These are phyloP conservation scores for Syzygium jambos DNA, from an alignment of 345 rosid species.

Conservation along the genomic window DNA sequence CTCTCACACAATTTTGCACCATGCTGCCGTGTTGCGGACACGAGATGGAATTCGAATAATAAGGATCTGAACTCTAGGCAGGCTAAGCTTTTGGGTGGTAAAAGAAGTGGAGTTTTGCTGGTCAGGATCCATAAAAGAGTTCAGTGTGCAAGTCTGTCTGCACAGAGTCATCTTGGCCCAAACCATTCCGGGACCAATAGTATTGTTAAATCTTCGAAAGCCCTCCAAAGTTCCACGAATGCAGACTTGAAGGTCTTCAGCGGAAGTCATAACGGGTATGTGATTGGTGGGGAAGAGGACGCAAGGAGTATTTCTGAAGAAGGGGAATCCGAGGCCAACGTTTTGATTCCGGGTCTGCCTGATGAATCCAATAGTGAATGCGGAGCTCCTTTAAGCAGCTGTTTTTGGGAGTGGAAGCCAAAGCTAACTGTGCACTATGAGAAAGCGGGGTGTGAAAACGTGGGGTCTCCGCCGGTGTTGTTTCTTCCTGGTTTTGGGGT, in stretches of 20 bases:
- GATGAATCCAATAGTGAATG: constrained; percentile 43
- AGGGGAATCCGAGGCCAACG: constrained; percentile 27
- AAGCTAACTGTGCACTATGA: constrained; percentile 68
- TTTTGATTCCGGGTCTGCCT: constrained; percentile 71
- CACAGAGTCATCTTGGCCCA: not conserved
- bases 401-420: constrained; percentile 82
- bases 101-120: constrained; percentile 8
- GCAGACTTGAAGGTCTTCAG: constrained; percentile 22
- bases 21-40: constrained; percentile 16
- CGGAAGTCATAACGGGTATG: constrained; percentile 39
- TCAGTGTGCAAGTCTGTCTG: constrained; percentile 14
- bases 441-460: constrained; percentile 57
- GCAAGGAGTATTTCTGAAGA: constrained; percentile 1
- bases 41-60: constrained; percentile 18
- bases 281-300: constrained; percentile 36
- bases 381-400: constrained; percentile 44
- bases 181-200: constrained; percentile 1
- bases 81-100: constrained; percentile 8
- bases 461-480: constrained; percentile 58
- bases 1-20: constrained; percentile 32
- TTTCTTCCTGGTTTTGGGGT: constrained; percentile 98
- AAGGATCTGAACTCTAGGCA: constrained; percentile 14
- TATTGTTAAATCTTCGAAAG: constrained; percentile 5
- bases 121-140: constrained; percentile 9
- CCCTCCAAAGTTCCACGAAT: constrained; percentile 6